Conservation (phyloP, 1,284 basidiomycete species). For the Cystobasidiaceae sp. region DNA sequence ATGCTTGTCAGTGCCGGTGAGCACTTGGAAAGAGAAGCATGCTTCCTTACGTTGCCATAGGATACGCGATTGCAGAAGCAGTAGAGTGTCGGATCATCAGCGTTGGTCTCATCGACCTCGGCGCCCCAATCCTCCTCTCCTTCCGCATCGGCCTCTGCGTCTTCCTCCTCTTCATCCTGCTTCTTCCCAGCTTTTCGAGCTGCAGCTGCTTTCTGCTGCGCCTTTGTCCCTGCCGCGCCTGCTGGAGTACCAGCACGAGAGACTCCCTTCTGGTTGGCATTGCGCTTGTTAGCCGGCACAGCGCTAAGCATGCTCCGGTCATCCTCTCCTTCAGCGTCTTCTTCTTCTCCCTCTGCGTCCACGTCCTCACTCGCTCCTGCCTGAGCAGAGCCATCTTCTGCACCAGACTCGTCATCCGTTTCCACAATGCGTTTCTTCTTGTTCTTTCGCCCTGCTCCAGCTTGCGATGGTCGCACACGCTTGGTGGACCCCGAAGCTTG, state of each 20-base stretch:
- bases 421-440: conserved; percentile 31
- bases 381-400: conserved; percentile 11
- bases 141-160: conserved; percentile 38
- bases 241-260: neutral
- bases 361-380: conserved; percentile 21
- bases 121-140: conserved; percentile 31
- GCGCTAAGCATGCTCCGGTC: conserved; percentile 36
- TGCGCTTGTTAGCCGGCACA: conserved; percentile 18
- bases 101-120: conserved; percentile 33
- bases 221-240: conserved; percentile 3
- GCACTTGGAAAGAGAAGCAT: neutral
- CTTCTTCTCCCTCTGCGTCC: conserved; percentile 25
- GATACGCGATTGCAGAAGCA: conserved; percentile 42
- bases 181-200: conserved; percentile 29
- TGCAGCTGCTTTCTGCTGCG: conserved; percentile 32
- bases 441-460: neutral
- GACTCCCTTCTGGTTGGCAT: conserved; percentile 11
- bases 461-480: neutral
- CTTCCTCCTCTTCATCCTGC: conserved; percentile 33
- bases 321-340: too few species aligned
- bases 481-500: neutral
- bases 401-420: conserved; percentile 21
- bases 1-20: neutral
- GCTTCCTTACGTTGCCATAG: conserved; percentile 43
- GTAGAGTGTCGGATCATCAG: conserved; percentile 41